A percentile compares a stretch with the other conserved stretches of the same genome.
phyloP scores from a whole-genome alignment of 108 stramenopile species.

The Fistulifera pelliculosa region DNA sequence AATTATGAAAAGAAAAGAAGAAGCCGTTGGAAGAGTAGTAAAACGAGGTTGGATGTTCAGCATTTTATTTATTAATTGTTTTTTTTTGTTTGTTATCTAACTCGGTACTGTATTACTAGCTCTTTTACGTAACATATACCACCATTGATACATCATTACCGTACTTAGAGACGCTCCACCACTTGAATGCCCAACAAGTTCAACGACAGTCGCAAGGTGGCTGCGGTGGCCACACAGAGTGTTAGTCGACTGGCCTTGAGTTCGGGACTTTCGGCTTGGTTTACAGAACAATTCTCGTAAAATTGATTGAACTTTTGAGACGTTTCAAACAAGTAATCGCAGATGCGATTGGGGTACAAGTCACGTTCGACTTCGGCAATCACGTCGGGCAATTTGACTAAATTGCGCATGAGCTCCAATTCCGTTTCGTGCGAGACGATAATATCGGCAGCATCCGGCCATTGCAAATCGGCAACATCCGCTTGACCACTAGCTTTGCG shows the following conservation, averaged over 20 bases:
- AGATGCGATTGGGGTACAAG: slow-evolving; percentile 89
- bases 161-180: slow-evolving; percentile 85
- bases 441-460: slow-evolving; percentile 67
- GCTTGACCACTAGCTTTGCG: slow-evolving; percentile 83
- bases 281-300: slow-evolving; percentile 86
- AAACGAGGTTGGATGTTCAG: too few relatives aligned
- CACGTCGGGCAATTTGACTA: slow-evolving; percentile 75
- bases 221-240: slow-evolving; percentile 88
- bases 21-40: too few relatives aligned
- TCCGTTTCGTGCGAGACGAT: slow-evolving; percentile 80
- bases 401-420: slow-evolving; percentile 80
- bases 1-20: slow-evolving; percentile 8
- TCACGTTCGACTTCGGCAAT: slow-evolving; percentile 81
- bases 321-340: slow-evolving; percentile 90
- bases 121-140: too few relatives aligned
- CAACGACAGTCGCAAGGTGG: slow-evolving; percentile 74
- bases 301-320: slow-evolving; percentile 88
- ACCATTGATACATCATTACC: too few relatives aligned
- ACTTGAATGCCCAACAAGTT: slow-evolving; percentile 86
- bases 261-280: slow-evolving; percentile 70
- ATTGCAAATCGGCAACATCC: slow-evolving; percentile 30
- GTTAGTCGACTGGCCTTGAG: slow-evolving; percentile 77
- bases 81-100: too few relatives aligned
- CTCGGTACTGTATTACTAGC: too few relatives aligned
- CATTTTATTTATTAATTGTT: too few relatives aligned